These are phyloP conservation scores for Pholiota microspora DNA, from an alignment of 768 basidiomycete genomes.

Conservation along the genomic window DNA sequence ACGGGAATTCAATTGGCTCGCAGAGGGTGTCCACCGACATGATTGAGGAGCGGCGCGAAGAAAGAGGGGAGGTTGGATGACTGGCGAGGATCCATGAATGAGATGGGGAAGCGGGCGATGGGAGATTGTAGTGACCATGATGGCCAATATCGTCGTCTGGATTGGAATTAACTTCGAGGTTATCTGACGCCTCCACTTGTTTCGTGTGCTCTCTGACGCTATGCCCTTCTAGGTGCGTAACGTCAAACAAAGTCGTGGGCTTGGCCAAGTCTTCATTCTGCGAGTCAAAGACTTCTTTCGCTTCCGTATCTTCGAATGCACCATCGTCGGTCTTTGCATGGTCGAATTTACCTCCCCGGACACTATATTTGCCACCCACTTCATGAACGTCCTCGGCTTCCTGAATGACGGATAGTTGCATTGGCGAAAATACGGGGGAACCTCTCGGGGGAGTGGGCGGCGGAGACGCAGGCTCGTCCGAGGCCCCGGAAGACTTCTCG, in stretches of 20 bases:
- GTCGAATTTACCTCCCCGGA: neutral
- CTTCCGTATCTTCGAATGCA: neutral
- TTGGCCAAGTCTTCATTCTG: neutral
- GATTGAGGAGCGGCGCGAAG: constrained; percentile 22
- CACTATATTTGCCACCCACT: neutral
- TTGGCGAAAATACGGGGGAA: constrained; percentile 12
- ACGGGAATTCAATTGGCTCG: constrained; percentile 19
- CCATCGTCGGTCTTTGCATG: neutral
- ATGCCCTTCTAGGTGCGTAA: neutral
- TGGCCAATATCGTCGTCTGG: neutral
- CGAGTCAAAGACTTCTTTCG: neutral
- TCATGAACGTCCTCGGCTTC: constrained; percentile 4
- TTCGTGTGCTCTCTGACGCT: neutral
- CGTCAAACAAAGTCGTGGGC: neutral
- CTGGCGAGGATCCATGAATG: constrained; percentile 11
- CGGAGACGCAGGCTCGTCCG: constrained; percentile 17
- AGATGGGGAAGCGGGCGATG: constrained; percentile 8
- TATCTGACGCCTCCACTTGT: constrained; percentile 6
- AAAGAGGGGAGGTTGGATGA: constrained; percentile 12
- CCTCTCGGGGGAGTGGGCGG: constrained; percentile 17
- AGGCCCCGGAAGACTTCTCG: constrained; percentile 2
- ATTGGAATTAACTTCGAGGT: constrained; percentile 3
- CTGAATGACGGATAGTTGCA: constrained; percentile 5
- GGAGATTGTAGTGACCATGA: neutral
- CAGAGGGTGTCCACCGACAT: constrained; percentile 23